Percentiles rank a stretch among this genome's conserved stretches.
These are phyloP conservation scores for Posidonia australis DNA, from an alignment of 106 monocot species.

Conservation along the genomic window DNA sequence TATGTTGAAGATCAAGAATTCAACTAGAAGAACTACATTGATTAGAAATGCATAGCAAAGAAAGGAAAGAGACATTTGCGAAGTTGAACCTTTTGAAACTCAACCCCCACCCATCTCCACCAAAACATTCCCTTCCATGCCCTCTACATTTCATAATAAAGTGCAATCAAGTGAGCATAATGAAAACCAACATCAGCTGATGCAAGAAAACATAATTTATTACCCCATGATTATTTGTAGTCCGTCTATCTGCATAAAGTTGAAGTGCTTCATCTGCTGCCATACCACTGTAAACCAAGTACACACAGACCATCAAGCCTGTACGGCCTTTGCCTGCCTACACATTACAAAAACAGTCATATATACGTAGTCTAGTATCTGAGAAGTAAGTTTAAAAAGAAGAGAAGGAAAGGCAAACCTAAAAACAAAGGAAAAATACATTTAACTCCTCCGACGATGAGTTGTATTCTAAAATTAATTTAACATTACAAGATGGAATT, in stretches of 20 bases:
- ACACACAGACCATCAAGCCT: slow-evolving; percentile 46
- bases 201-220: background rate
- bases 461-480: background rate
- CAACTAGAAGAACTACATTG: too few relatives aligned
- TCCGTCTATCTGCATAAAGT: slow-evolving; percentile 36
- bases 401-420: background rate
- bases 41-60: too few relatives aligned
- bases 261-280: slow-evolving; percentile 39
- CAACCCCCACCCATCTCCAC: too few relatives aligned
- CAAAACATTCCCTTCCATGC: too few relatives aligned
- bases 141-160: too few relatives aligned
- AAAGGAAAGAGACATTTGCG: too few relatives aligned
- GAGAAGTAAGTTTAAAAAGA: background rate
- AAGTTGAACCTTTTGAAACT: too few relatives aligned
- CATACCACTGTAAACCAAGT: slow-evolving; percentile 47
- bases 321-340: slow-evolving; percentile 59
- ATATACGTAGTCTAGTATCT: background rate
- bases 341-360: background rate
- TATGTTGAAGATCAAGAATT: background rate
- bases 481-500: background rate
- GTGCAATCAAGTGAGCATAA: too few relatives aligned
- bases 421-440: background rate
- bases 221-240: slow-evolving; percentile 45
- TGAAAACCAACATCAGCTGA: too few relatives aligned
- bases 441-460: too few relatives aligned